Evolutionary conservation across 176 grass and related monocot genomes (phyloP).

Genomic region (Luzula sylvatica): DNA sequence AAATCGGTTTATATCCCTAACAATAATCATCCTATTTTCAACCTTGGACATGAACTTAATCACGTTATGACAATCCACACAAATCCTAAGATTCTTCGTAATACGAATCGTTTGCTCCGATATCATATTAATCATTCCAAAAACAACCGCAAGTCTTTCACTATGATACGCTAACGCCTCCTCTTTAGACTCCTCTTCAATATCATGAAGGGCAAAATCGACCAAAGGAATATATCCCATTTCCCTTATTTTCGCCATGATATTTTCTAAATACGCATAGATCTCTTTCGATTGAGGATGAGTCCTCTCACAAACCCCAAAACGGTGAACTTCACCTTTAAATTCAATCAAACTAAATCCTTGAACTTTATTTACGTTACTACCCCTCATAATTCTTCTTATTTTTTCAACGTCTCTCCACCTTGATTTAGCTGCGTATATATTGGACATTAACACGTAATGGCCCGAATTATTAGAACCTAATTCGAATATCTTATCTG

Average conservation of each 20-base stretch:
- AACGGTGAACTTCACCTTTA: constrained; percentile 10
- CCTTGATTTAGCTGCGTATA: constrained; percentile 21
- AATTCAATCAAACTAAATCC: constrained; percentile 18
- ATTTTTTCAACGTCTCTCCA: constrained; percentile 27
- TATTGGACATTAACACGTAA: constrained; percentile 30
- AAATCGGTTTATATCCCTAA: constrained; percentile 80
- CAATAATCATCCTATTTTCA: constrained; percentile 56
- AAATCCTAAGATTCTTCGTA: constrained; percentile 74
- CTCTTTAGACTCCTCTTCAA: constrained; percentile 89
- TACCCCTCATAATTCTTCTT: constrained; percentile 14
- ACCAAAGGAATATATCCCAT: constrained; percentile 19
- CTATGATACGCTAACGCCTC: constrained; percentile 75
- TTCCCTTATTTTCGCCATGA: constrained; percentile 16
- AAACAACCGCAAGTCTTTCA: constrained; percentile 78
- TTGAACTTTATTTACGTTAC: constrained; percentile 24
- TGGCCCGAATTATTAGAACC: constrained; percentile 4
- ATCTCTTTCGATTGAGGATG: constrained; percentile 18
- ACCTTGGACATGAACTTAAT: constrained; percentile 83
- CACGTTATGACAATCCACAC: constrained; percentile 55
- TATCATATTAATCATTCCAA: constrained; percentile 66
- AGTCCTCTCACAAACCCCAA: constrained; percentile 22
- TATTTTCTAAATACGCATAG: constrained; percentile 5
- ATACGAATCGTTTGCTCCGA: constrained; percentile 51
- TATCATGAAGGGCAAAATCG: constrained; percentile 48
- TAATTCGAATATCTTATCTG: constrained; percentile 17